These are phyloP conservation scores for Lasiosphaeria hispida DNA, from an alignment of 495 filamentous ascomycete species.

Conservation along the genomic window DNA sequence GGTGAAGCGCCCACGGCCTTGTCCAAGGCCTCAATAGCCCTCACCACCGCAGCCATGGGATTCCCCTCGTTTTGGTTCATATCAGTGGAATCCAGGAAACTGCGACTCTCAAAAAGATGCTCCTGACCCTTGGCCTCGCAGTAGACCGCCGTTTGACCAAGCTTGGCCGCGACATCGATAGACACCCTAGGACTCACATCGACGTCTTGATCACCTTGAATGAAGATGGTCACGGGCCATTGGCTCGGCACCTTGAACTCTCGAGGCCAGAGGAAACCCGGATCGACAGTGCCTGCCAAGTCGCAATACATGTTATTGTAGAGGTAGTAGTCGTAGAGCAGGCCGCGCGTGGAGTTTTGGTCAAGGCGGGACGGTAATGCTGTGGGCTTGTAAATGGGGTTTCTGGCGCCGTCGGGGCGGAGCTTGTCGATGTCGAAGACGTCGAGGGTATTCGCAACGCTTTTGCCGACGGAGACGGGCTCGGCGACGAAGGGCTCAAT, in stretches of 20 bases:
- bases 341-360: constrained; percentile 1
- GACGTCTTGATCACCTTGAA: constrained; percentile 21
- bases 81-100: constrained; percentile 15
- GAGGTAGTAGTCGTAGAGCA: constrained; percentile 25
- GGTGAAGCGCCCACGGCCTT: background rate
- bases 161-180: background rate
- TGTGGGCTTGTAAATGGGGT: constrained; percentile 3
- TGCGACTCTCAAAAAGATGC: constrained; percentile 21
- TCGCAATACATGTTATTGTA: constrained; percentile 17
- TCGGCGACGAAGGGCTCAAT: constrained; percentile 14
- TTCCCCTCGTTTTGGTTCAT: background rate
- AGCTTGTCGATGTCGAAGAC: constrained; percentile 15
- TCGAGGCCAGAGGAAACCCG: constrained; percentile 18
- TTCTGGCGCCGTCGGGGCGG: constrained; percentile 8
- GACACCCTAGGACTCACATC: constrained; percentile 19
- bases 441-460: background rate
- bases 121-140: constrained; percentile 14
- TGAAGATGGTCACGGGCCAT: constrained; percentile 26
- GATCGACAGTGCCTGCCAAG: constrained; percentile 17
- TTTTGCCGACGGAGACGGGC: constrained; percentile 12
- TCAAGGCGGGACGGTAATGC: background rate
- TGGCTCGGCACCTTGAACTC: background rate
- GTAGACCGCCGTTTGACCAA: constrained; percentile 15
- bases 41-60: constrained; percentile 12
- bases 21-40: constrained; percentile 17